Evolutionary conservation across 1,284 basidiomycete species (phyloP), one percentile per base, ranked within the genome.

Genomic region (Paramarasmius palmivorus): DNA sequence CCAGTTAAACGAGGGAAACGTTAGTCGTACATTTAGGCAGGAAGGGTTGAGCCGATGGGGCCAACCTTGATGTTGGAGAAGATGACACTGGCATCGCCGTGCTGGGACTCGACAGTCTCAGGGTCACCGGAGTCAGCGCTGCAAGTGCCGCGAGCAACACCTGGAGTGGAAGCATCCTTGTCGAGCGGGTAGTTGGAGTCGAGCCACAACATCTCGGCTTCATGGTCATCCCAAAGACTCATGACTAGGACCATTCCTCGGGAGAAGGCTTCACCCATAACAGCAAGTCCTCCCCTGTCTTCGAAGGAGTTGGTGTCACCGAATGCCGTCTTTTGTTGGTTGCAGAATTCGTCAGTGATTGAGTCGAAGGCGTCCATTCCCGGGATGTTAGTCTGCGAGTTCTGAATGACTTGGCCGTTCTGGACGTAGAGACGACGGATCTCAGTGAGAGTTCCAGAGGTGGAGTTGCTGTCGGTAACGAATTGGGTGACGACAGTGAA

Each of bases 41-140:
- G 22, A 26, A 52, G 75, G 50, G 75, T 77, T 40, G 73, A 71
- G 53, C 70, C 72, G 59, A 76, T 68, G 63, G 64, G 61, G 40
- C 75, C 75, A 59, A 69, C 69, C 61, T 71, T 72, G 69, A 77
- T 75, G 71, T 76, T 76, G 35, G 75, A 77, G 67, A 67, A 77
- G 49, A 63, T 68, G 54, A 78, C 74, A 29, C 64, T 61, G 26
- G 70, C 67, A 60, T 55, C 63, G 26, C 67, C 50, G 50, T 55
- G 51, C 49, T 65, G 54, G 20, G 67, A 56, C 64, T 75, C 74
- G 59, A 76, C 70, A 42, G 68, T 62, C 8, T 60, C 45, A 49
- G 75, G 73, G 2, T 57, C 62, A 53, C 75, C 77, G 23, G 70
- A 73, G n/a, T 60, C 68, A 38, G 72, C 68, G 22, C 73, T 59